Evolutionary conservation across 768 basidiomycete genomes (phyloP).

Genomic region (Mycena capillaripes): DNA sequence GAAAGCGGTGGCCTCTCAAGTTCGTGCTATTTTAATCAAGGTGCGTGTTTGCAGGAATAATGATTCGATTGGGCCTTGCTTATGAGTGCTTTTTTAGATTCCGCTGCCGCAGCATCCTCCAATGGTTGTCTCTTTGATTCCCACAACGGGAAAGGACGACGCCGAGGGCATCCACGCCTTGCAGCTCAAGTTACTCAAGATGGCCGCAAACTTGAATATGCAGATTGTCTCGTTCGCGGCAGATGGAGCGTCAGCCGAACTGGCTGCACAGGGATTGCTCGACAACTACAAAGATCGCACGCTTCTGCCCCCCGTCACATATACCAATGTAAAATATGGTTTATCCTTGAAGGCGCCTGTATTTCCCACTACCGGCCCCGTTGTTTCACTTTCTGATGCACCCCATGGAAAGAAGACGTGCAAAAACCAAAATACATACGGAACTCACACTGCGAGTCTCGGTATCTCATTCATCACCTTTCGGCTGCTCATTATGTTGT

Average conservation of each 20-base stretch:
- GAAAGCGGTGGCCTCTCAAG: constrained; percentile 42
- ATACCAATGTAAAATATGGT: constrained; percentile 38
- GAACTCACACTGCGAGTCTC: constrained; percentile 37
- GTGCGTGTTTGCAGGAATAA: constrained; percentile 20
- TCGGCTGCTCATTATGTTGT: no score
- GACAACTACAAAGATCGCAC: constrained; percentile 27
- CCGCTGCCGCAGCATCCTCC: constrained; percentile 38
- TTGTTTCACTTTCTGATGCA: constrained; percentile 36
- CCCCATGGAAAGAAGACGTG: constrained; percentile 16
- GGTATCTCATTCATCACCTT: no score
- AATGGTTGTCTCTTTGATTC: constrained; percentile 40
- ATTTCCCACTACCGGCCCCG: constrained; percentile 36
- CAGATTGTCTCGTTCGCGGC: constrained; percentile 36
- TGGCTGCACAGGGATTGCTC: constrained; percentile 41
- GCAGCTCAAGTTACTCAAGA: constrained; percentile 37
- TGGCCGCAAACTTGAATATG: constrained; percentile 37
- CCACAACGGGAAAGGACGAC: constrained; percentile 42
- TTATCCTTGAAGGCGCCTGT: constrained; percentile 37
- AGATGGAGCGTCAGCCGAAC: constrained; percentile 43
- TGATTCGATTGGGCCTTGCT: no score
- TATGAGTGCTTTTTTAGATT: no score
- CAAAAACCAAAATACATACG: constrained; percentile 37
- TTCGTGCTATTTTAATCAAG: constrained; percentile 42
- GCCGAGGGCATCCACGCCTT: constrained; percentile 39
- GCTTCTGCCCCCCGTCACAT: constrained; percentile 28